Percentiles rank a stretch among this genome's conserved stretches.
These are phyloP conservation scores for Aspergillus texensis DNA, from an alignment of 2,329 filamentous ascomycete genomes.

Conservation along the genomic window DNA sequence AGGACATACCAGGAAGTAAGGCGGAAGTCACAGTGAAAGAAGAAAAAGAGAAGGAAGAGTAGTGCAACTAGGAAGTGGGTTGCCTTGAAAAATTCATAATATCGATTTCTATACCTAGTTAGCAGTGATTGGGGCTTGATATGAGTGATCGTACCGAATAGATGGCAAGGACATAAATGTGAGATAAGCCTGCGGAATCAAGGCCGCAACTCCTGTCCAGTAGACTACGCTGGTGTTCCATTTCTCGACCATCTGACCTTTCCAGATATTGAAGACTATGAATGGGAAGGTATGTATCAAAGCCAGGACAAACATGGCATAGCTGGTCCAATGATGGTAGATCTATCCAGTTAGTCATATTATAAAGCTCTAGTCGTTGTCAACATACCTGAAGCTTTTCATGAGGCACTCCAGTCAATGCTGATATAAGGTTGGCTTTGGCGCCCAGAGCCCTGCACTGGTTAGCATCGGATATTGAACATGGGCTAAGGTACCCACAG, in stretches of 20 bases:
- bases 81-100: slow-evolving; percentile 65
- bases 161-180: slow-evolving; percentile 57
- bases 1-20: slow-evolving; percentile 54
- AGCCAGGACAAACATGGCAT: slow-evolving; percentile 59
- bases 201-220: slow-evolving; percentile 59
- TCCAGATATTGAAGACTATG: slow-evolving; percentile 55
- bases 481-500: slow-evolving; percentile 32
- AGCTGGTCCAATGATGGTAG: slow-evolving; percentile 58
- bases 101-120: slow-evolving; percentile 47
- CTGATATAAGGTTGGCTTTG: slow-evolving; percentile 61
- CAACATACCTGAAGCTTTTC: slow-evolving; percentile 55
- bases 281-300: slow-evolving; percentile 64
- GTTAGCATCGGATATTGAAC: slow-evolving; percentile 1
- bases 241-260: slow-evolving; percentile 51
- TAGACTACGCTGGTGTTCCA: slow-evolving; percentile 53
- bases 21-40: slow-evolving; percentile 61
- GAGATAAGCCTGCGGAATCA: slow-evolving; percentile 58
- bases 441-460: slow-evolving; percentile 46
- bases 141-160: slow-evolving; percentile 46
- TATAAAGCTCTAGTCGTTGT: not conserved
- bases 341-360: slow-evolving; percentile 15
- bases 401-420: slow-evolving; percentile 58
- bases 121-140: not conserved
- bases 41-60: slow-evolving; percentile 62
- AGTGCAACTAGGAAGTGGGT: slow-evolving; percentile 57